Evolutionary conservation across 2,329 filamentous ascomycete genomes (phyloP).

Genomic region (Cercospora janseana): DNA sequence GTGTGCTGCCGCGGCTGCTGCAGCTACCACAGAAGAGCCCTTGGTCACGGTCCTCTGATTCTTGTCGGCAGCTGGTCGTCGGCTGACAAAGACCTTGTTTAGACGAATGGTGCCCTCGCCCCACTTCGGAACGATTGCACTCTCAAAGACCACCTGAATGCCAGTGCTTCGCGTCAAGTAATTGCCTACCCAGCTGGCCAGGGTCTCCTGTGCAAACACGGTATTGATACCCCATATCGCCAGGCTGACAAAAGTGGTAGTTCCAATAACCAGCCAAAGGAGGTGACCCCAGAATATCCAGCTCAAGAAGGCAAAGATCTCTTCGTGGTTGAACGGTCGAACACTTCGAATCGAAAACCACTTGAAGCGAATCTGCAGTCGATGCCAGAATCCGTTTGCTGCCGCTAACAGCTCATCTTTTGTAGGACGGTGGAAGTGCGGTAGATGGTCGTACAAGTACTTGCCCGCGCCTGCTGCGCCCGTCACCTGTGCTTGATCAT

Average conservation of each 20-base stretch:
- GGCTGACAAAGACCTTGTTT: constrained; percentile 92
- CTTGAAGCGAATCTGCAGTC: constrained; percentile 88
- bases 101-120: constrained; percentile 92
- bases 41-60: constrained; percentile 66
- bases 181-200: constrained; percentile 90
- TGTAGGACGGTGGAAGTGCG: constrained; percentile 75
- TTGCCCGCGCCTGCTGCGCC: constrained; percentile 24
- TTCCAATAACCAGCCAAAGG: constrained; percentile 93
- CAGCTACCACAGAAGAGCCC: constrained; percentile 79
- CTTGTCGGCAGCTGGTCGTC: constrained; percentile 71
- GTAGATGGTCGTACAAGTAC: constrained; percentile 57
- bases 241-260: constrained; percentile 93
- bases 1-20: constrained; percentile 77
- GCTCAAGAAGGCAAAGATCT: constrained; percentile 92
- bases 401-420: constrained; percentile 92
- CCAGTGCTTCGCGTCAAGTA: constrained; percentile 93
- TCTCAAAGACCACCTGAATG: constrained; percentile 92
- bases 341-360: constrained; percentile 95
- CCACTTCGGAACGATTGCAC: constrained; percentile 96
- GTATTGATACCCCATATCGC: constrained; percentile 91
- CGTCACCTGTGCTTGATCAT: constrained; percentile 19
- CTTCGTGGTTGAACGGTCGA: constrained; percentile 90
- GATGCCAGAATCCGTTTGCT: constrained; percentile 88
- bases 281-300: constrained; percentile 94
- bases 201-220: constrained; percentile 92